Percentiles rank a stretch among this genome's conserved stretches.
These are phyloP conservation scores for Proliferodiscus dingleyae DNA, from an alignment of 2,329 filamentous ascomycete genomes.

Conservation along the genomic window DNA sequence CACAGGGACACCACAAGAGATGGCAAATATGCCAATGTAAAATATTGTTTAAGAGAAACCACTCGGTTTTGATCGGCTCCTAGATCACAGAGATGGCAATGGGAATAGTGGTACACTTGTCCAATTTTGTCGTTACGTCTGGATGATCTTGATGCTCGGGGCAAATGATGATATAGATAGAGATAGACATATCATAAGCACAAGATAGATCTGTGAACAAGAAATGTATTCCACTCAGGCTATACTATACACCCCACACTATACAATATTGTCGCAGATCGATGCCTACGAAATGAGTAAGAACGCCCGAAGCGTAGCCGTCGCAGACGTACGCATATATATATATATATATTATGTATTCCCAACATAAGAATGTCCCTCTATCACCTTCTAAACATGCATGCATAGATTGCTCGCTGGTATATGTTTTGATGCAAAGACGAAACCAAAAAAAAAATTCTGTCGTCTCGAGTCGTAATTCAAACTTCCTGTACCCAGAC, in stretches of 20 bases:
- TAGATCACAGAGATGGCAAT: no score
- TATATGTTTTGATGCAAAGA: slow-evolving; percentile 22
- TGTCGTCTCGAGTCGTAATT: slow-evolving; percentile 11
- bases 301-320: slow-evolving; percentile 3
- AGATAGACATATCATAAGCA: no score
- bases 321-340: slow-evolving; percentile 11
- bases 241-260: background rate
- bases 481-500: slow-evolving; percentile 29
- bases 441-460: slow-evolving; percentile 10
- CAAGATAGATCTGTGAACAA: background rate
- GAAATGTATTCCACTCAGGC: background rate
- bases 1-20: slow-evolving; percentile 63
- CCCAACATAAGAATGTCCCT: slow-evolving; percentile 9
- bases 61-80: no score
- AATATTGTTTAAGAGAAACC: background rate
- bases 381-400: slow-evolving; percentile 20
- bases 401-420: slow-evolving; percentile 20
- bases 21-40: slow-evolving; percentile 64
- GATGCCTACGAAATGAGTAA: background rate
- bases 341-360: slow-evolving; percentile 14
- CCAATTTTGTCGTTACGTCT: no score
- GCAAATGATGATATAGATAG: no score
- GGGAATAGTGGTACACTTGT: no score
- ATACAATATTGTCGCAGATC: background rate
- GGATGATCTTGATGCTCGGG: no score